Percentiles rank a stretch among this genome's conserved stretches.
Conservation (phyloP, 441 rosid species). For the Erysimum cheiri region DNA sequence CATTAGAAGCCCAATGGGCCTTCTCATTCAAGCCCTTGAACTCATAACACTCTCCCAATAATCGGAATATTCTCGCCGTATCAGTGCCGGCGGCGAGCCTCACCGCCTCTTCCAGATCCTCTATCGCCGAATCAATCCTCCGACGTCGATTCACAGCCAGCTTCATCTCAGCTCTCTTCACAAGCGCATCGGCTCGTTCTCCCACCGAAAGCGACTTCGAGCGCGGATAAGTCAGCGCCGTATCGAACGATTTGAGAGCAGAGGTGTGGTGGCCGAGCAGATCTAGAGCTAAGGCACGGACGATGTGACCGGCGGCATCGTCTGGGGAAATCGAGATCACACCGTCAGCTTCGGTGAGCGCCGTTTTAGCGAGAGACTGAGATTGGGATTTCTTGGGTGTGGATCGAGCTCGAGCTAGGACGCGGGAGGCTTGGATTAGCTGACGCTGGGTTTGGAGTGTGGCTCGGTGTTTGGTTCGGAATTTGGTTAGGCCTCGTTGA, state of each 20-base stretch:
- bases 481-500: slow-evolving; percentile 52
- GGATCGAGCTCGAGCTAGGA: slow-evolving; percentile 58
- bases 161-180: slow-evolving; percentile 65
- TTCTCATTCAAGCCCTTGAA: slow-evolving; percentile 50
- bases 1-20: slow-evolving; percentile 51
- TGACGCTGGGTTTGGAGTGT: slow-evolving; percentile 53
- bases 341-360: slow-evolving; percentile 58
- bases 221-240: slow-evolving; percentile 56
- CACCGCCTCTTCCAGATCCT: slow-evolving; percentile 59
- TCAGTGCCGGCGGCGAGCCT: slow-evolving; percentile 41
- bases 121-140: slow-evolving; percentile 63
- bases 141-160: slow-evolving; percentile 56
- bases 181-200: slow-evolving; percentile 61
- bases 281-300: slow-evolving; percentile 60
- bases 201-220: slow-evolving; percentile 49
- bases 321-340: slow-evolving; percentile 55
- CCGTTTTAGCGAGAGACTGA: slow-evolving; percentile 57
- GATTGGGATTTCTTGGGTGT: slow-evolving; percentile 49
- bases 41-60: slow-evolving; percentile 58
- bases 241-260: slow-evolving; percentile 61
- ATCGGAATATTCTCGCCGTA: slow-evolving; percentile 42
- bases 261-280: slow-evolving; percentile 58
- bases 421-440: slow-evolving; percentile 52
- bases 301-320: slow-evolving; percentile 58
- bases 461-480: slow-evolving; percentile 55